Conservation (phyloP, 192 early-diverging fungal species). For the Coemansia sp. region DNA sequence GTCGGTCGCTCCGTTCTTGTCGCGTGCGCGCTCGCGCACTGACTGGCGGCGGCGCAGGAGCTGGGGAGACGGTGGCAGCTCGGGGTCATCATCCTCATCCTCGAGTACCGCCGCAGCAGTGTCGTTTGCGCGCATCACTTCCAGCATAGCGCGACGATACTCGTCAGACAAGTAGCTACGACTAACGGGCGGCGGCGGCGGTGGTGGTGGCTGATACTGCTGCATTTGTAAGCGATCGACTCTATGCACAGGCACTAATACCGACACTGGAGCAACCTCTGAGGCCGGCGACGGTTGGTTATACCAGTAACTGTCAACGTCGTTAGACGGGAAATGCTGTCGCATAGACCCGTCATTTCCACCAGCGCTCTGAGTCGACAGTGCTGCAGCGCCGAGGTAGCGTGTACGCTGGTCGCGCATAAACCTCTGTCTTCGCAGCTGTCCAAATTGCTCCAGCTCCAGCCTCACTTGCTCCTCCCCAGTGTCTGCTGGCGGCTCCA, state of each 20-base stretch:
- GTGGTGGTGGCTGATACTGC: background rate
- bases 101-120: constrained; percentile 2
- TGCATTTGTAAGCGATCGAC: constrained; percentile 7
- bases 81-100: constrained; percentile 20
- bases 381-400: background rate
- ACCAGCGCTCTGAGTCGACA: background rate
- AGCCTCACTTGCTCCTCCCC: constrained; percentile 15
- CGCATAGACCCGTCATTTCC: background rate
- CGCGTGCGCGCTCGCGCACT: background rate
- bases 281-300: constrained; percentile 31
- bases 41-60: background rate
- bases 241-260: background rate
- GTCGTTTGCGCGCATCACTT: constrained; percentile 22
- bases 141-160: constrained; percentile 41
- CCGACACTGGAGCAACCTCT: background rate
- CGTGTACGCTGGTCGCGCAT: constrained; percentile 34
- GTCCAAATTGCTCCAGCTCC: constrained; percentile 34
- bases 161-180: constrained; percentile 12
- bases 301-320: constrained; percentile 59
- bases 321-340: constrained; percentile 45
- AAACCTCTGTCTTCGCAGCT: constrained; percentile 34
- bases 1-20: constrained; percentile 3
- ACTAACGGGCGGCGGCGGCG: background rate
- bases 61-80: background rate
- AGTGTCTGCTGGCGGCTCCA: background rate